phyloP scores from a whole-genome alignment of 768 basidiomycete genomes.

The Postia placenta region DNA sequence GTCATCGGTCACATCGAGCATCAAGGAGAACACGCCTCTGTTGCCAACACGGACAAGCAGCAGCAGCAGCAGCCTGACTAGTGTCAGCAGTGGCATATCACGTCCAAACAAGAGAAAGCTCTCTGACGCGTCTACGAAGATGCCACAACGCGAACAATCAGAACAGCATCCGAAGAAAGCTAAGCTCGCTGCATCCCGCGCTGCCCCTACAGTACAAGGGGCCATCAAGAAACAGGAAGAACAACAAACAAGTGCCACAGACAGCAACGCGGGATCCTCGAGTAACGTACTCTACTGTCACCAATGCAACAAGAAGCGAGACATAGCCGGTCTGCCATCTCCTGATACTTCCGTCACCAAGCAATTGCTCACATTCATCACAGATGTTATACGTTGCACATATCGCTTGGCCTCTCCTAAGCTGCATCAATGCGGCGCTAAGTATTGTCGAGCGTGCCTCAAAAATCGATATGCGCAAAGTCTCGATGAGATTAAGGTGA shows the following conservation, averaged over 20 bases:
- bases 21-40: slow-evolving; percentile 21
- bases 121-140: slow-evolving; percentile 23
- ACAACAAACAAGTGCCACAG: slow-evolving; percentile 10
- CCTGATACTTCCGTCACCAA: slow-evolving; percentile 5
- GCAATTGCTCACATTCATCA: no score
- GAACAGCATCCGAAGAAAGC: slow-evolving; percentile 19
- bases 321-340: slow-evolving; percentile 35
- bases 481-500: slow-evolving; percentile 33
- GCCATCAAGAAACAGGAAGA: not conserved
- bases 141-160: not conserved
- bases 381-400: slow-evolving; percentile 36
- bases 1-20: slow-evolving; percentile 10
- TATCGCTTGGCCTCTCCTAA: slow-evolving; percentile 16
- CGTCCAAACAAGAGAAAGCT: slow-evolving; percentile 45
- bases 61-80: slow-evolving; percentile 11
- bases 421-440: slow-evolving; percentile 43
- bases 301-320: slow-evolving; percentile 64
- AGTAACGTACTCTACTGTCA: slow-evolving; percentile 55
- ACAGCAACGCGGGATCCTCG: slow-evolving; percentile 26
- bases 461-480: slow-evolving; percentile 61
- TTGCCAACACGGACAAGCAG: slow-evolving; percentile 24
- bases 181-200: slow-evolving; percentile 15
- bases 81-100: slow-evolving; percentile 19
- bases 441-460: slow-evolving; percentile 62
- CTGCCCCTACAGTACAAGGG: not conserved